These are phyloP conservation scores for Fraxinus floribunda DNA, from an alignment of 305 asterid genomes.

Conservation along the genomic window DNA sequence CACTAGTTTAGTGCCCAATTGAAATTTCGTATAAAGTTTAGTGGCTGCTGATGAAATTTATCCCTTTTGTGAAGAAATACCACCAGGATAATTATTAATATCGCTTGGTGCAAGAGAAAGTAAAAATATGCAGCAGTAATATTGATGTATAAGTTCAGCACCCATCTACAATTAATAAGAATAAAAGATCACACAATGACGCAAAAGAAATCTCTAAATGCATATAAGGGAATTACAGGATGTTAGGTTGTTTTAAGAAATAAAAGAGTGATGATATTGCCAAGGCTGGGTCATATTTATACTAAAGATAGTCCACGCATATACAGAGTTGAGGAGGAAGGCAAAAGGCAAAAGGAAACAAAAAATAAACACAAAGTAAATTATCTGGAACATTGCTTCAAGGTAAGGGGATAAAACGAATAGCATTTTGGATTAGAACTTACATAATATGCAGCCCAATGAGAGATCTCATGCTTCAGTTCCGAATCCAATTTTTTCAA, in stretches of 20 bases:
- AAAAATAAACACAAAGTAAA: not conserved
- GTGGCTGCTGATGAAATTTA: not conserved
- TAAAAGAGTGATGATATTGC: not conserved
- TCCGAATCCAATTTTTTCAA: constrained; percentile 89
- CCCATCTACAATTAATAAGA: not conserved
- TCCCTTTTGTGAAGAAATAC: not conserved
- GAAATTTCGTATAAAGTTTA: not conserved
- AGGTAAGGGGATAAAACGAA: not conserved
- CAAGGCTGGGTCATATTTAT: not conserved
- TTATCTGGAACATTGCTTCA: not conserved
- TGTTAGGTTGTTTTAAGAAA: not conserved
- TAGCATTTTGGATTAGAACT: constrained; percentile 27
- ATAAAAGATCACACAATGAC: not conserved
- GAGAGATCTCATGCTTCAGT: constrained; percentile 79
- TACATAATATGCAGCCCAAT: constrained; percentile 98
- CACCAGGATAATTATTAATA: not conserved
- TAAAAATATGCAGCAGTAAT: not conserved
- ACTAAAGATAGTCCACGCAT: not conserved
- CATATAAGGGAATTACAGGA: not conserved
- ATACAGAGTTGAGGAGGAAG: not conserved
- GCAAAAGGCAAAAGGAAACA: constrained; percentile 13
- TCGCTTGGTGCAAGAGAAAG: not conserved
- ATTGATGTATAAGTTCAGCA: not conserved
- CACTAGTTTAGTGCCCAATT: not conserved
- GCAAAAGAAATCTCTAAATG: not conserved